Evolutionary conservation across 345 rosid species (phyloP).

Genomic region (Gossypium bickii): DNA sequence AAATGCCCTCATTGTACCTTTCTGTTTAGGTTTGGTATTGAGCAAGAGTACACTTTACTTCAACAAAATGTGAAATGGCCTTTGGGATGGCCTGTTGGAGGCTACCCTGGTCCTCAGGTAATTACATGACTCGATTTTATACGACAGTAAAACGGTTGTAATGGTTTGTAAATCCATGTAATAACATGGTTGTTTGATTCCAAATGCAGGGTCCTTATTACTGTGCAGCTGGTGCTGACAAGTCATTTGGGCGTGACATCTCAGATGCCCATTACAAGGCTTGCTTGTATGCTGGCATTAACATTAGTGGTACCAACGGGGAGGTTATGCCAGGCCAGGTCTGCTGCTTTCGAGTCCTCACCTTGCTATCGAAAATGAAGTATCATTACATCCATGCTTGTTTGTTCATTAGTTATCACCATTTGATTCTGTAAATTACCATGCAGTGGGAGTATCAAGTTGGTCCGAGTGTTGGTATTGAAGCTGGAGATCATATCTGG

Average conservation of each 20-base stretch:
- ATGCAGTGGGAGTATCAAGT: constrained; percentile 97
- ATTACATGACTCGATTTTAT: neutral
- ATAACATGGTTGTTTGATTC: constrained; percentile 4
- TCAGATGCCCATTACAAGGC: constrained; percentile 98
- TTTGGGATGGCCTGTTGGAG: constrained; percentile 99
- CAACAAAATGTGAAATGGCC: constrained; percentile 92
- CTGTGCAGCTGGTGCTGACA: constrained; percentile 97
- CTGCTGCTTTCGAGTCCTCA: constrained; percentile 1
- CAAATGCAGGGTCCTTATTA: constrained; percentile 85
- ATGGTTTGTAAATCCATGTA: neutral
- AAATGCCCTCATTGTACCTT: neutral
- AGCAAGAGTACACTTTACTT: constrained; percentile 96
- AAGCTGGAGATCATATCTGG: constrained; percentile 93
- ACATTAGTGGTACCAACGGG: constrained; percentile 92
- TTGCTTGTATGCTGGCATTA: constrained; percentile 91
- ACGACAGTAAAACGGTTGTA: neutral
- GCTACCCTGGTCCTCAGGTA: constrained; percentile 97
- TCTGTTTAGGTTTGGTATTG: constrained; percentile 73
- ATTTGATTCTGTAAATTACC: constrained; percentile 12
- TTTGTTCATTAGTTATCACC: neutral
- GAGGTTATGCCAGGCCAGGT: constrained; percentile 99
- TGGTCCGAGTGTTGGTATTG: constrained; percentile 96
- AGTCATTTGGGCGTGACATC: constrained; percentile 92
- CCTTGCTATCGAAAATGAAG: neutral
- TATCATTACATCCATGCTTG: neutral